These are phyloP conservation scores for Ogataea paraovalis DNA, from an alignment of 805 yeast species.

Conservation along the genomic window DNA sequence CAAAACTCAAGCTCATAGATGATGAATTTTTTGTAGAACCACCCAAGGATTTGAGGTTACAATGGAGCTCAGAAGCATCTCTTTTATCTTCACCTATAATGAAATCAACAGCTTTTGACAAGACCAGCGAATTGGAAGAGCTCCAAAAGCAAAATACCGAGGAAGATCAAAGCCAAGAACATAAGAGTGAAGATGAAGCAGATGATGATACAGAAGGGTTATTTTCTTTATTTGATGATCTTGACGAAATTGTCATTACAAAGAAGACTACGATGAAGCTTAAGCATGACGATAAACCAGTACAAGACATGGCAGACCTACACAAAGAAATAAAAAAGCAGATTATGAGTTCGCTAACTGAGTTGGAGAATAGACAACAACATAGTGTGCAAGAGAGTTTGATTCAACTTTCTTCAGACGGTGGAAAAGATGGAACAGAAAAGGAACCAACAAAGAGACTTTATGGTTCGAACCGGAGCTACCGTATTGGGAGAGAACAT, in stretches of 20 bases:
- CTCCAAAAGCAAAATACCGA: background rate
- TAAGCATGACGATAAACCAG: background rate
- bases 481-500: constrained; percentile 15
- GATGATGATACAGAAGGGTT: background rate
- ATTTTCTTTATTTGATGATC: constrained; percentile 5
- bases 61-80: constrained; percentile 5
- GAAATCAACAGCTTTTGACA: background rate
- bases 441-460: constrained; percentile 7
- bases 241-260: background rate
- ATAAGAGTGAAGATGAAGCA: background rate
- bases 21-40: constrained; percentile 19
- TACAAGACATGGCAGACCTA: constrained; percentile 14
- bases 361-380: background rate
- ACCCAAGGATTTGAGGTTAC: constrained; percentile 8
- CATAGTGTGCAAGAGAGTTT: no score
- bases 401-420: no score
- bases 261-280: constrained; percentile 3
- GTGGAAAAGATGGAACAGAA: no score
- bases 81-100: constrained; percentile 1
- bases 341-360: background rate
- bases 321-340: constrained; percentile 6
- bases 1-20: constrained; percentile 10
- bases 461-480: constrained; percentile 31
- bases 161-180: background rate
- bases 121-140: background rate